Percentiles rank a stretch among this genome's conserved stretches.
phyloP scores from a whole-genome alignment of 352 stramenopile genomes.

The Thraustochytrium sp. region DNA sequence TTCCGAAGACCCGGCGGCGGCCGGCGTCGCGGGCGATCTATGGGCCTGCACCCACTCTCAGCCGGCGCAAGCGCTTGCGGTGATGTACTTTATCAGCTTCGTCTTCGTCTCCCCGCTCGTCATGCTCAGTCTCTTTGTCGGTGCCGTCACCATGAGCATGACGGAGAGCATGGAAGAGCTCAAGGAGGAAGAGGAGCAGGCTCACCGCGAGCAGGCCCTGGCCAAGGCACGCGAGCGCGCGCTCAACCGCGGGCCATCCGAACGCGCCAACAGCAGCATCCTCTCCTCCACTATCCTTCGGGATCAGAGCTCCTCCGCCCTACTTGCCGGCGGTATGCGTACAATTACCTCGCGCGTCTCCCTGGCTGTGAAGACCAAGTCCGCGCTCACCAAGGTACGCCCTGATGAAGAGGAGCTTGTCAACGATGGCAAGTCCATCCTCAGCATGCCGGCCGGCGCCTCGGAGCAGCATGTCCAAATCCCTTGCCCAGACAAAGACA shows the following conservation, averaged over 20 bases:
- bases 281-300: too few relatives aligned
- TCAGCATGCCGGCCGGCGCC: too few relatives aligned
- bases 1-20: background rate
- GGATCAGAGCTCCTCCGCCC: background rate
- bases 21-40: background rate
- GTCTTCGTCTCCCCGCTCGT: slow-evolving; percentile 75
- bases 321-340: background rate
- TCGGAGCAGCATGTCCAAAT: too few relatives aligned
- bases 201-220: slow-evolving; percentile 15
- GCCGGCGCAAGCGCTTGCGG: background rate
- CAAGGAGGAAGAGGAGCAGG: slow-evolving; percentile 53
- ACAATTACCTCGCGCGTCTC: background rate
- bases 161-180: slow-evolving; percentile 77
- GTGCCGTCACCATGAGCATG: slow-evolving; percentile 81
- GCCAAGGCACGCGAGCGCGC: slow-evolving; percentile 16
- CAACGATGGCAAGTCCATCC: too few relatives aligned
- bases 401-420: too few relatives aligned
- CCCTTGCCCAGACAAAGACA: too few relatives aligned
- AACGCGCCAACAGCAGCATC: background rate
- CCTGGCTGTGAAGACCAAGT: background rate
- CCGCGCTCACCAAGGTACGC: too few relatives aligned
- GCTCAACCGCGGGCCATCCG: background rate
- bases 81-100: slow-evolving; percentile 72
- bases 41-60: background rate
- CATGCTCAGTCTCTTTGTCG: slow-evolving; percentile 79